A percentile compares a stretch with the other conserved stretches of the same genome.
These are phyloP conservation scores for Hyaloperonospora arabidopsidis DNA, from an alignment of 352 stramenopile genomes.

Conservation along the genomic window DNA sequence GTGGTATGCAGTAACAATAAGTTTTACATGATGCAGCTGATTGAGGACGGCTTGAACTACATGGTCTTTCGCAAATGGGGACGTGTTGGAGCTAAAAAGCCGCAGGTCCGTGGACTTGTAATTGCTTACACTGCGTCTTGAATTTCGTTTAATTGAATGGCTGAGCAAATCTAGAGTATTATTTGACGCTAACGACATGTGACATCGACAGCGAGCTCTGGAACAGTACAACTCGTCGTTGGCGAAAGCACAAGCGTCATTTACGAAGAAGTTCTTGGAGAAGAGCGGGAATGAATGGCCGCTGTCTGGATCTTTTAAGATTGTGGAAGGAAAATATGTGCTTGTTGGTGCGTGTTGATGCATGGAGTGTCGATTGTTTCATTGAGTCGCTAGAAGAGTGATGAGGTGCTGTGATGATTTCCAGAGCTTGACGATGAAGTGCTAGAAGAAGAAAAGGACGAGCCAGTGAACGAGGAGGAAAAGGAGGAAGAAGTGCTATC, in stretches of 20 bases:
- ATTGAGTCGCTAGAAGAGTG: neutral
- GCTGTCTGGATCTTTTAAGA: constrained; percentile 34
- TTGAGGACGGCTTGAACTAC: constrained; percentile 36
- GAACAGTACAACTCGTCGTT: constrained; percentile 36
- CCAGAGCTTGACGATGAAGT: constrained; percentile 34
- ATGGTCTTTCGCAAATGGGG: constrained; percentile 67
- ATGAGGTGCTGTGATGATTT: neutral
- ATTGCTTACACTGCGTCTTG: too few species aligned
- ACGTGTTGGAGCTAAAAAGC: constrained; percentile 55
- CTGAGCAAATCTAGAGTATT: neutral
- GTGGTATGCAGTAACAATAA: constrained; percentile 55
- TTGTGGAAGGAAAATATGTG: constrained; percentile 48
- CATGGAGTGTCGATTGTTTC: neutral
- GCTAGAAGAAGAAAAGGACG: constrained; percentile 33
- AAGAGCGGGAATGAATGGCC: constrained; percentile 69
- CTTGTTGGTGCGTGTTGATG: constrained; percentile 41
- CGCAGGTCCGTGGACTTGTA: constrained; percentile 29
- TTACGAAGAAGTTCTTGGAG: constrained; percentile 53
- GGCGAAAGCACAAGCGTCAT: constrained; percentile 43
- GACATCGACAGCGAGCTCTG: constrained; percentile 20
- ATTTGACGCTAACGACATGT: neutral
- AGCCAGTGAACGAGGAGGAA: constrained; percentile 22
- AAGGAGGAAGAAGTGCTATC: constrained; percentile 30
- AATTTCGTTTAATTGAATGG: too few species aligned
- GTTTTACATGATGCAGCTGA: constrained; percentile 68